Conservation (phyloP, 2,329 filamentous ascomycete species). For the Blastomyces parvus region DNA sequence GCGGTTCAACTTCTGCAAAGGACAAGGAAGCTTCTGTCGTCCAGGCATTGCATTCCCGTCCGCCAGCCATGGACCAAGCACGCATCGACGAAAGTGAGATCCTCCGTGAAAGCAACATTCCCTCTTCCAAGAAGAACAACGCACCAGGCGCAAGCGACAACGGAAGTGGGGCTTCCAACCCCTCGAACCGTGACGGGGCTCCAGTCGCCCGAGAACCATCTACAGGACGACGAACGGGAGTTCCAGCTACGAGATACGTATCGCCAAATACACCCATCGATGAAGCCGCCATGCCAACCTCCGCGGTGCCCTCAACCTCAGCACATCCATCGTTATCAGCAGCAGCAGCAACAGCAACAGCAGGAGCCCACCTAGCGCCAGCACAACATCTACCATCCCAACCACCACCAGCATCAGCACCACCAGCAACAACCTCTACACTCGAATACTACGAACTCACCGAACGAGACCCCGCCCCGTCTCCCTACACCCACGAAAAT, state of each 20-base stretch:
- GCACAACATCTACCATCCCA: background rate
- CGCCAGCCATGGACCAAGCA: constrained; percentile 25
- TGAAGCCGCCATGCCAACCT: background rate
- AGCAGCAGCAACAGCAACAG: background rate
- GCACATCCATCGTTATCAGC: background rate
- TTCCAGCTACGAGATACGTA: background rate
- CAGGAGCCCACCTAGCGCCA: background rate
- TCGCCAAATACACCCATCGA: background rate
- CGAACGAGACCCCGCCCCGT: background rate
- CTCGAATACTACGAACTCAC: background rate
- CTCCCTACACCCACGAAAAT: background rate
- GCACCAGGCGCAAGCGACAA: background rate
- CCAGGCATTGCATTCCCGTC: constrained; percentile 27
- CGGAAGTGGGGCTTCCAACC: background rate
- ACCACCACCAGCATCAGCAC: background rate
- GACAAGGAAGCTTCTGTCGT: constrained; percentile 28
- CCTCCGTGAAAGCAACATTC: constrained; percentile 16
- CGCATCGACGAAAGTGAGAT: constrained; percentile 23
- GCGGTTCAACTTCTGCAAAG: constrained; percentile 17
- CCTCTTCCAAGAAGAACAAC: background rate
- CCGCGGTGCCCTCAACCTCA: background rate
- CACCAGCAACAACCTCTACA: background rate
- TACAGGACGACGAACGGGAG: background rate
- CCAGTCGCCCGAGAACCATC: background rate
- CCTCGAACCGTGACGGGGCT: background rate